A percentile compares a stretch with the other conserved stretches of the same genome.
Evolutionary conservation across 129 eudicot genomes (phyloP).

Genomic region (Solidago caesia): DNA sequence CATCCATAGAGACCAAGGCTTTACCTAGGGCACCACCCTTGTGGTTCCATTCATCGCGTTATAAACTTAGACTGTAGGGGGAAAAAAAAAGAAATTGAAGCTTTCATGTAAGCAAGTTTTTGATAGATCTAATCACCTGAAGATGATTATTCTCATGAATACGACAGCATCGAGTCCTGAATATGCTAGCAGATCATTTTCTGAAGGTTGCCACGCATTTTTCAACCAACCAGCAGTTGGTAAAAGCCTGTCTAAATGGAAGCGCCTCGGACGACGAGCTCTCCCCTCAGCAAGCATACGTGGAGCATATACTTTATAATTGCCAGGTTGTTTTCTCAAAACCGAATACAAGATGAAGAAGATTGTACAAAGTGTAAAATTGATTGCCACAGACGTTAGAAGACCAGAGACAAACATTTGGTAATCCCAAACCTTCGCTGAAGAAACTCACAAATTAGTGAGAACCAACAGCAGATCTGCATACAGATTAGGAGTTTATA

Average conservation of each 20-base stretch:
- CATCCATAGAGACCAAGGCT: background rate
- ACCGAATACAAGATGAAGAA: slow-evolving; percentile 57
- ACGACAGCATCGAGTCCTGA: slow-evolving; percentile 78
- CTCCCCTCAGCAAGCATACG: slow-evolving; percentile 43
- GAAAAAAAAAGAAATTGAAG: too few relatives aligned
- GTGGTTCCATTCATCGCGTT: too few relatives aligned
- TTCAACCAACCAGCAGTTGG: slow-evolving; percentile 59
- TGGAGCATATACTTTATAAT: slow-evolving; percentile 49
- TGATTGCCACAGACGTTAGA: slow-evolving; percentile 62
- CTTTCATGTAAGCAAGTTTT: too few relatives aligned
- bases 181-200: slow-evolving; percentile 50
- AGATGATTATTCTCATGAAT: slow-evolving; percentile 53
- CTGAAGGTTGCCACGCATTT: slow-evolving; percentile 58
- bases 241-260: slow-evolving; percentile 35
- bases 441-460: slow-evolving; percentile 20
- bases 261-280: slow-evolving; percentile 19
- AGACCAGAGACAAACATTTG: slow-evolving; percentile 72
- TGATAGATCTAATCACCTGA: slow-evolving; percentile 50
- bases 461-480: slow-evolving; percentile 39
- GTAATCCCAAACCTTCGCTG: slow-evolving; percentile 12
- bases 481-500: slow-evolving; percentile 1
- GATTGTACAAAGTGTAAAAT: slow-evolving; percentile 51
- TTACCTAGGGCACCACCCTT: too few relatives aligned
- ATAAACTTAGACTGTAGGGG: too few relatives aligned
- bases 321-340: slow-evolving; percentile 59